Percentiles rank a stretch among this genome's conserved stretches.
These are phyloP conservation scores for Brassica rapa DNA, from an alignment of 345 rosid genomes.

Conservation along the genomic window DNA sequence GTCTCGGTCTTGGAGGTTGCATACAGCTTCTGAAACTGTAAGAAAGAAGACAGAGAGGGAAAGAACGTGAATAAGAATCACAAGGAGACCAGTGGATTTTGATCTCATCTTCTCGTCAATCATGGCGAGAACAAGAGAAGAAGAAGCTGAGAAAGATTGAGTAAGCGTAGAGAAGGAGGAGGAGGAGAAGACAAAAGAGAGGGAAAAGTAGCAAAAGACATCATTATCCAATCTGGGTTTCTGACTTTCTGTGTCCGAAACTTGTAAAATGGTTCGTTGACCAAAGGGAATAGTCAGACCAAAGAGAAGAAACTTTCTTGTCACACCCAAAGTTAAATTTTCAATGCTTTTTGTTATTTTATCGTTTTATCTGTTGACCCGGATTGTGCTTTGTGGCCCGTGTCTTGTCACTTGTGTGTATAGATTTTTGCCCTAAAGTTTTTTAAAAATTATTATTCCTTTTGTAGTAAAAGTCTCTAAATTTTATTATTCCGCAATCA, in stretches of 20 bases:
- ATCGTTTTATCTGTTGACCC: slow-evolving; percentile 30
- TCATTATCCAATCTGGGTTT: slow-evolving; percentile 43
- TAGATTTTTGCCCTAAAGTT: not conserved
- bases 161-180: slow-evolving; percentile 20
- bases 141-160: slow-evolving; percentile 17
- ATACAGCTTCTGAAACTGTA: slow-evolving; percentile 43
- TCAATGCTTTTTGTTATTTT: not conserved
- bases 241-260: slow-evolving; percentile 37
- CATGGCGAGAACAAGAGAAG: slow-evolving; percentile 36
- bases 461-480: not conserved
- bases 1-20: slow-evolving; percentile 51
- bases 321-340: slow-evolving; percentile 36
- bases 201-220: slow-evolving; percentile 42
- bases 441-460: not conserved
- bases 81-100: slow-evolving; percentile 30
- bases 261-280: slow-evolving; percentile 61
- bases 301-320: slow-evolving; percentile 39
- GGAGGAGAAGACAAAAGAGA: slow-evolving; percentile 29
- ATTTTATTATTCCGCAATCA: not conserved
- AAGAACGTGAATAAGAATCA: slow-evolving; percentile 33
- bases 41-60: slow-evolving; percentile 33
- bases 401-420: not conserved
- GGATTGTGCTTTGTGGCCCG: slow-evolving; percentile 21
- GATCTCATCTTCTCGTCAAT: slow-evolving; percentile 42
- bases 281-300: slow-evolving; percentile 44